Conservation (phyloP, 129 eudicot species). For the Escallonia herrerae region DNA sequence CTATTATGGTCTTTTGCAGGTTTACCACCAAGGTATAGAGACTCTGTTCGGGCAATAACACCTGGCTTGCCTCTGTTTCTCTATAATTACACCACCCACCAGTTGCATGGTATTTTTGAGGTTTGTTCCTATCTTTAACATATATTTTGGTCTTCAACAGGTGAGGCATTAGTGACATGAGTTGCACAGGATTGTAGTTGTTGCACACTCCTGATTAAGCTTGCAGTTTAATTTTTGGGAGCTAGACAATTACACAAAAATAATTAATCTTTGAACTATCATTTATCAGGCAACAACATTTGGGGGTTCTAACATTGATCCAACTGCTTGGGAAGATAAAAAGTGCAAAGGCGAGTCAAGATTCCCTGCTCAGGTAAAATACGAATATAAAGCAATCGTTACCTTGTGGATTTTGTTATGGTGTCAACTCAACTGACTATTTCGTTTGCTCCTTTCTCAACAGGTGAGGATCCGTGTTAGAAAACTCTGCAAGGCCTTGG, state of each 20-base stretch:
- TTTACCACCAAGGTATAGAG: slow-evolving; percentile 95
- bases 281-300: slow-evolving; percentile 69
- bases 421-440: background rate
- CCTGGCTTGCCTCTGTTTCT: slow-evolving; percentile 98
- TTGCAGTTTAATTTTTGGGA: background rate
- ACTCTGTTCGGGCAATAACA: slow-evolving; percentile 96
- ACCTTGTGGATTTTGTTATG: background rate
- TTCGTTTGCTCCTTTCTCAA: background rate
- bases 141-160: background rate
- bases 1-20: slow-evolving; percentile 40
- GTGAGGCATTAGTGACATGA: background rate
- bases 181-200: background rate
- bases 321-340: slow-evolving; percentile 99
- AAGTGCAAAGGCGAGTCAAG: slow-evolving; percentile 99
- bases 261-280: slow-evolving; percentile 7
- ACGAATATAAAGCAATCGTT: background rate
- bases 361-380: slow-evolving; percentile 95
- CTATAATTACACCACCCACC: slow-evolving; percentile 96
- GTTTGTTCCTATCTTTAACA: slow-evolving; percentile 27
- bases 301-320: slow-evolving; percentile 99
- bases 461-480: slow-evolving; percentile 87
- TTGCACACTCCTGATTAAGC: background rate
- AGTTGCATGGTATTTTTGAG: slow-evolving; percentile 98
- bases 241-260: background rate
- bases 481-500: slow-evolving; percentile 87